Percentiles rank a stretch among this genome's conserved stretches.
These are phyloP conservation scores for Rhodotorula toruloides DNA, from an alignment of 768 basidiomycete genomes.

Conservation along the genomic window DNA sequence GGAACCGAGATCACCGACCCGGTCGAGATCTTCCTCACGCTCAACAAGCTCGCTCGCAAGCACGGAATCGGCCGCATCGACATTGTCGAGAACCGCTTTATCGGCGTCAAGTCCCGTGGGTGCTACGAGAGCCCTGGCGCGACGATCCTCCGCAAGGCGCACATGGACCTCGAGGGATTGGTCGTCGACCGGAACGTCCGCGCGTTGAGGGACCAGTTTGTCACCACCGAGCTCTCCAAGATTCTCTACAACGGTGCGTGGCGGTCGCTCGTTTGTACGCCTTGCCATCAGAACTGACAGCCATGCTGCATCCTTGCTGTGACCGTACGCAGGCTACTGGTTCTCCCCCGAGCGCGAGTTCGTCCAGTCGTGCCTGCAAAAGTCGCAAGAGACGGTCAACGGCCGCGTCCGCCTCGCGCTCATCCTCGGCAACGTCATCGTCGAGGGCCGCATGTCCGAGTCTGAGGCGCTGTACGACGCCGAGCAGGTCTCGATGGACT, in stretches of 20 bases:
- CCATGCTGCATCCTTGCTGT: background rate
- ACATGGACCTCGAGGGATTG: conserved; percentile 93
- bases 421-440: conserved; percentile 91
- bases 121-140: conserved; percentile 98
- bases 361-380: conserved; percentile 78
- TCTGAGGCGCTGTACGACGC: conserved; percentile 88
- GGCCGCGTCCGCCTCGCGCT: conserved; percentile 83
- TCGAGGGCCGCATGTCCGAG: conserved; percentile 83
- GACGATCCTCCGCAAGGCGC: conserved; percentile 89
- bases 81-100: conserved; percentile 99
- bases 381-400: conserved; percentile 93
- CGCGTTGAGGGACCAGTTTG: conserved; percentile 86
- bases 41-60: conserved; percentile 86
- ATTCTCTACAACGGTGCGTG: conserved; percentile 83
- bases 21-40: conserved; percentile 84
- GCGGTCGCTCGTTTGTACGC: background rate
- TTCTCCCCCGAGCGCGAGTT: conserved; percentile 99
- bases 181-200: conserved; percentile 98
- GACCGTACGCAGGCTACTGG: conserved; percentile 60
- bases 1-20: conserved; percentile 72
- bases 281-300: background rate
- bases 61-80: conserved; percentile 97
- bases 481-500: conserved; percentile 94
- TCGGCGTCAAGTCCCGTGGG: conserved; percentile 98
- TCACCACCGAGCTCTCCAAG: conserved; percentile 79